Base-by-base conservation (phyloP, 495 filamentous ascomycete species). In the Aspergillus coremiiformis region DNA sequence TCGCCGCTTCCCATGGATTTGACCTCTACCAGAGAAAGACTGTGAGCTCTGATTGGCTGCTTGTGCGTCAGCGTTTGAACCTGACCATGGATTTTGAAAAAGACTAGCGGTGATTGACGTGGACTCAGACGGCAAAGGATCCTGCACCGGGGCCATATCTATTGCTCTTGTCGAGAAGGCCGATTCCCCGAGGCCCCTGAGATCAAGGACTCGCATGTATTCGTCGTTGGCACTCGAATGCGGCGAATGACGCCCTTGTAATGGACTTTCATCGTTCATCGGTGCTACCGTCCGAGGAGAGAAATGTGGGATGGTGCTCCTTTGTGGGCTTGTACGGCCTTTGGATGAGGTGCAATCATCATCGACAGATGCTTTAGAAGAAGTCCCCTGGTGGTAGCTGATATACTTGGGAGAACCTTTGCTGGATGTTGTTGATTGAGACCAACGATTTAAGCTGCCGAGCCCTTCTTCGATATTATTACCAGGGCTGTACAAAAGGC, bases 371-470 rank as follows among this genome's bases (percentile, higher is more conserved):
- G 79, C 74, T 51, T 77, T 77, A 39, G 82, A 79, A 55, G 75
- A 76, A 54, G 73, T 81, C 42, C 62, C 76, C 59, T 65, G 73
- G 37, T 70, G 66, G 51, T 75, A 72, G 43, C 71, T 65, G 11
- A 56, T 55, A 32, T 61, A 54, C 7, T 67, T 59, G 4, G 75
- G 68, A 33, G 85, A 85, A 26, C 75, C 68, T 42, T 73, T 80
- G 65, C 85, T 90, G 39, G 84, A 89, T 9, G 78, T 62, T 19
- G 89, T 88, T 4, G 86, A 89, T 23, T 84, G 80, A 23, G 87
- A 91, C 89, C 87, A 92, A 48, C 87, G 83, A 66, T 92, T 89
- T 60, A 89, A 76, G 52, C 83, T 89, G 27, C 80, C 82, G 37
- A 89, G 68, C 4, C 82, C 81, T 60, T 88, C 85, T 59, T 73